These are phyloP conservation scores for Penstemon eatonii DNA, from an alignment of 257 asterid genomes.

Conservation along the genomic window DNA sequence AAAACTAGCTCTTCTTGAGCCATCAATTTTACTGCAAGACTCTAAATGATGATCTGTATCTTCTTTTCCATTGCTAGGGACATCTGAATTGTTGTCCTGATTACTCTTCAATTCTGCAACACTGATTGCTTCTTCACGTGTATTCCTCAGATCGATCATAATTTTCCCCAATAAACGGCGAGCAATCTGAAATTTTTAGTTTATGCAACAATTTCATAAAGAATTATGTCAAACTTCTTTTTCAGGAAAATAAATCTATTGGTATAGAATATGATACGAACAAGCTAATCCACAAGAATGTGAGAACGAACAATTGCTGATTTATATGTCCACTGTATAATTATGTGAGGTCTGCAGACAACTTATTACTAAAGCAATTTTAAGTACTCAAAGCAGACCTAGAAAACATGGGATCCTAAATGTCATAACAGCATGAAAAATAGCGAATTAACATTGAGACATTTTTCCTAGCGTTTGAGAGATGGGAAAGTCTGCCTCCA, in stretches of 20 bases:
- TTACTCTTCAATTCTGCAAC: conserved; percentile 76
- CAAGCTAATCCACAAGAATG: background rate
- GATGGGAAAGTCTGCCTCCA: background rate
- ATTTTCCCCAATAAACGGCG: conserved; percentile 91
- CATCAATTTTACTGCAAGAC: conserved; percentile 53
- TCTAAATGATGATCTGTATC: conserved; percentile 51
- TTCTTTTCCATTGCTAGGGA: conserved; percentile 46
- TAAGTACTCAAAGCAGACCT: background rate
- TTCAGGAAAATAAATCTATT: background rate
- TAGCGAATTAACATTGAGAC: conserved; percentile 2
- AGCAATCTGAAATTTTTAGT: conserved; percentile 56
- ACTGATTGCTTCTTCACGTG: conserved; percentile 85
- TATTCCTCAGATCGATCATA: conserved; percentile 79
- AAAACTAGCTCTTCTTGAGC: conserved; percentile 79
- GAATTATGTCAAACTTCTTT: background rate
- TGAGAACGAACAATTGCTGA: too few relatives aligned
- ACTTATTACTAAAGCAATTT: conserved; percentile 1
- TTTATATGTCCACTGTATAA: background rate
- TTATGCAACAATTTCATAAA: conserved; percentile 3
- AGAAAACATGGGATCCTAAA: conserved; percentile 22
- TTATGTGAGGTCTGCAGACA: background rate
- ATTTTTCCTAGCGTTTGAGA: conserved; percentile 2
- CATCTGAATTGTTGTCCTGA: conserved; percentile 52
- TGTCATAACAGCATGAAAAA: background rate
- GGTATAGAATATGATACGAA: background rate